phyloP scores from a whole-genome alignment of 768 basidiomycete species.

The Kwoniella europaea region DNA sequence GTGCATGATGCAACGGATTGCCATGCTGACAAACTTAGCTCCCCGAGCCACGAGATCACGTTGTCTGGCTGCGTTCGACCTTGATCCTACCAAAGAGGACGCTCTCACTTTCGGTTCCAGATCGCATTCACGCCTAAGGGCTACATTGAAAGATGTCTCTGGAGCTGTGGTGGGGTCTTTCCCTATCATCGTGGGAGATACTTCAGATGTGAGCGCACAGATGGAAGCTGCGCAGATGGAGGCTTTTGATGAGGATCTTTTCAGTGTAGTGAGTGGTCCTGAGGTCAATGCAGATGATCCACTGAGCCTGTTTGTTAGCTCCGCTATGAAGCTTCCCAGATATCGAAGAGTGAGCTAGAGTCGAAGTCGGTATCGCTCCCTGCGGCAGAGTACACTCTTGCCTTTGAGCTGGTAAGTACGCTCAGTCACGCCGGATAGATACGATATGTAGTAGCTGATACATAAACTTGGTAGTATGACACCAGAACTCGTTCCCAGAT shows the following conservation, averaged over 20 bases:
- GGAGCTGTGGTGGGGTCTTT: conserved; percentile 10
- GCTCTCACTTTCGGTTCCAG: conserved; percentile 45
- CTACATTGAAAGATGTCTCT: conserved; percentile 25
- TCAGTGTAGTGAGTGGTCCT: conserved; percentile 39
- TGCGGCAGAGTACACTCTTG: conserved; percentile 25
- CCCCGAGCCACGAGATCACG: conserved; percentile 25
- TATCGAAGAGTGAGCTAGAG: conserved; percentile 23
- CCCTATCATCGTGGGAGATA: not conserved
- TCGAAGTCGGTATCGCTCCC: conserved; percentile 11
- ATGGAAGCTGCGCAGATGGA: conserved; percentile 48
- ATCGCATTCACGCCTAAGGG: conserved; percentile 27
- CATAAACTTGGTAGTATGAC: conserved; percentile 24
- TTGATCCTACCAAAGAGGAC: conserved; percentile 42
- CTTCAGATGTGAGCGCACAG: conserved; percentile 20
- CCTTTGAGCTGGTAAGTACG: conserved; percentile 41
- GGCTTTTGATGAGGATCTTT: conserved; percentile 51
- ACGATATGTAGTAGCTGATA: not conserved
- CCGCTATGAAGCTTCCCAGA: conserved; percentile 22
- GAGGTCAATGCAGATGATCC: not conserved
- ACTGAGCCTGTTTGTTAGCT: conserved; percentile 27
- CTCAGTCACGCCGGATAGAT: no score
- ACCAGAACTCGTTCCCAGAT: conserved; percentile 6
- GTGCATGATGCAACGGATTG: not conserved
- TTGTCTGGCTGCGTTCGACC: conserved; percentile 50
- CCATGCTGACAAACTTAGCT: conserved; percentile 9